Base-by-base conservation (phyloP, 331 rosid genomes). In the Phaseolus coccineus region DNA sequence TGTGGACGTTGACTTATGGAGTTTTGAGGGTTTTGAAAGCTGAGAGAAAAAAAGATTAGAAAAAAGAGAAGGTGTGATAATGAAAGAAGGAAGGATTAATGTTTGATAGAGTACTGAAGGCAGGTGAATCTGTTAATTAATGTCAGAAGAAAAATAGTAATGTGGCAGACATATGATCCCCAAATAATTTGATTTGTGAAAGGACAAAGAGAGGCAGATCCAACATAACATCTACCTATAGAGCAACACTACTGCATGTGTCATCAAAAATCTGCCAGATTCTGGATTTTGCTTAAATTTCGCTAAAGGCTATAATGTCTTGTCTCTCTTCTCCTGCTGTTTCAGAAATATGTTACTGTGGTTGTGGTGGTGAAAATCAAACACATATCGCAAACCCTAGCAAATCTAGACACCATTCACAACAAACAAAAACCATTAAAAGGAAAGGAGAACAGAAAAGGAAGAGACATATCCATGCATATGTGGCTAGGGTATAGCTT, bases 231-330 rank as follows among this genome's bases (percentile, higher is more conserved):
- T 4, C 64, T 65, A 64, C 19, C 53, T 22, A 50, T 70, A 5
- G 61, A 70, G 75, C 50, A 57, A 57, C 39, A 55, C 39, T 8
- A 57, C 2, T 15, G 8, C 8, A 35, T 57, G 69, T 59, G 13
- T 5, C n/a, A 64, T 64, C 55, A 77, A 35, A 22, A 67, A 67
- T 69, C 67, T 80, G 83, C 44, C 1, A 83, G 87, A 88, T 79
- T 76, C 83, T 82, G 84, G 83, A 58, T 37, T 65, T 82, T 80
- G 80, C 77, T 73, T 40, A 61, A 67, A 74, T 59, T 81, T 85
- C 61, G 79, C 80, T 62, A 61, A 30, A 31, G 65, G 44, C 1
- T 6, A 76, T 77, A 37, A 68, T 85, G 85, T 78, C 84, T 58
- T 15, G 77, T 82, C 76, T 9, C 42, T 77, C 73, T 6, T 37